Evolutionary conservation across 1,284 basidiomycete species (phyloP).

Genomic region (Rhodotorula sp.): DNA sequence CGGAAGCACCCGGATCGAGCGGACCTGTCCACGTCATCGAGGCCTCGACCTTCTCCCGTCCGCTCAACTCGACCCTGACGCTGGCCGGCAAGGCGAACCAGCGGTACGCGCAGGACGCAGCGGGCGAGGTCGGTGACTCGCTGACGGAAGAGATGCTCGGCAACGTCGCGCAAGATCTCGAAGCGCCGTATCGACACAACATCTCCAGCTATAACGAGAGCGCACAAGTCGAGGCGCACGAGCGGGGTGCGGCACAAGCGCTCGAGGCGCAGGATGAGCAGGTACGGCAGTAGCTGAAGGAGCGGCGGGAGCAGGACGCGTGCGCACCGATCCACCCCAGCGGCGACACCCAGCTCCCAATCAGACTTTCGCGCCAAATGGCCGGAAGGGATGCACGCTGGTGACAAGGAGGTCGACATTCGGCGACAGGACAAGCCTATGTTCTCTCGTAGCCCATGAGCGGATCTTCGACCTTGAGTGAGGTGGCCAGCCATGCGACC

Average conservation of each 20-base stretch:
- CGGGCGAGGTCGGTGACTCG: conserved; percentile 39
- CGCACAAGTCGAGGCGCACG: conserved; percentile 20
- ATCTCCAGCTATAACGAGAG: conserved; percentile 39
- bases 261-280: conserved; percentile 12
- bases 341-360: conserved; percentile 49
- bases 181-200: conserved; percentile 45
- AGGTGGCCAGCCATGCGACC: conserved; percentile 8
- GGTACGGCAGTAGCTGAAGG: conserved; percentile 2
- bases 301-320: conserved; percentile 11
- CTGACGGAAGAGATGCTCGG: conserved; percentile 43
- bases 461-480: neutral
- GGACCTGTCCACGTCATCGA: conserved; percentile 32
- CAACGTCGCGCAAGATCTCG: conserved; percentile 44
- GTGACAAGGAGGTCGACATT: no score
- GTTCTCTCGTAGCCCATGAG: no score
- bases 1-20: conserved; percentile 18
- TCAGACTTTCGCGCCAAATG: no score
- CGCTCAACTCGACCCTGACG: conserved; percentile 18
- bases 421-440: no score
- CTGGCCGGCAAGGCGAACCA: neutral
- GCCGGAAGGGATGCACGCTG: no score
- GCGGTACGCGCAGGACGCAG: conserved; percentile 25
- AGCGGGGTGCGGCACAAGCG: conserved; percentile 11
- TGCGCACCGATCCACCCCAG: conserved; percentile 33
- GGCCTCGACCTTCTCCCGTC: conserved; percentile 19